These are phyloP conservation scores for Penicillium soppii DNA, from an alignment of 495 filamentous ascomycete genomes.

Conservation along the genomic window DNA sequence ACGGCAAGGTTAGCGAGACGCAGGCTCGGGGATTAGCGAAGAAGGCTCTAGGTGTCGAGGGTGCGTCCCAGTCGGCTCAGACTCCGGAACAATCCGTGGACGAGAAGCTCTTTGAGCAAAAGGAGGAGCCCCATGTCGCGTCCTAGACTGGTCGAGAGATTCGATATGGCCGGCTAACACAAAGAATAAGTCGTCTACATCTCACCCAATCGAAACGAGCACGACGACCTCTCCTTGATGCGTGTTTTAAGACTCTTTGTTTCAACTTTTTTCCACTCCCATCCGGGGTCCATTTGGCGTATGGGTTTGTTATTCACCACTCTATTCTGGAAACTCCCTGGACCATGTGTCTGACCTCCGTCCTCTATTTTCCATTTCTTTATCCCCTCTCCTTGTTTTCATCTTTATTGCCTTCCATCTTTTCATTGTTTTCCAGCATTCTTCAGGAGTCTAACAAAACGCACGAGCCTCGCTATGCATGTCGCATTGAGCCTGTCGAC, in stretches of 20 bases:
- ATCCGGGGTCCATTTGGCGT: slow-evolving; percentile 1
- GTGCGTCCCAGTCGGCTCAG: neutral
- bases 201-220: slow-evolving; percentile 6
- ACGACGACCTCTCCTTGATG: slow-evolving; percentile 12
- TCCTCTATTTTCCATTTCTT: slow-evolving; percentile 1
- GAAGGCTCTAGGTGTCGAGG: slow-evolving; percentile 39
- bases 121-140: neutral
- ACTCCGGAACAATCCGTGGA: slow-evolving; percentile 11
- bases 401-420: neutral
- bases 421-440: slow-evolving; percentile 8
- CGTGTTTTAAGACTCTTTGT: slow-evolving; percentile 2
- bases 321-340: neutral
- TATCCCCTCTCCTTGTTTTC: neutral
- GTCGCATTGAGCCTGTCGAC: neutral
- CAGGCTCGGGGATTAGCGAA: slow-evolving; percentile 70
- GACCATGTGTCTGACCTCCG: neutral
- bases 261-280: neutral
- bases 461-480: neutral
- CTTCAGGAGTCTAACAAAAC: slow-evolving; percentile 9
- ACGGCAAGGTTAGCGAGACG: slow-evolving; percentile 86
- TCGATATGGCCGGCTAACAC: slow-evolving; percentile 51
- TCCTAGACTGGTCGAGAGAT: slow-evolving; percentile 37
- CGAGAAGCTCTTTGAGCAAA: slow-evolving; percentile 3
- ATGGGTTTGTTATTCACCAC: neutral
- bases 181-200: slow-evolving; percentile 20